These are phyloP conservation scores for Sporothrix luriei DNA, from an alignment of 2,329 filamentous ascomycete genomes.

Conservation along the genomic window DNA sequence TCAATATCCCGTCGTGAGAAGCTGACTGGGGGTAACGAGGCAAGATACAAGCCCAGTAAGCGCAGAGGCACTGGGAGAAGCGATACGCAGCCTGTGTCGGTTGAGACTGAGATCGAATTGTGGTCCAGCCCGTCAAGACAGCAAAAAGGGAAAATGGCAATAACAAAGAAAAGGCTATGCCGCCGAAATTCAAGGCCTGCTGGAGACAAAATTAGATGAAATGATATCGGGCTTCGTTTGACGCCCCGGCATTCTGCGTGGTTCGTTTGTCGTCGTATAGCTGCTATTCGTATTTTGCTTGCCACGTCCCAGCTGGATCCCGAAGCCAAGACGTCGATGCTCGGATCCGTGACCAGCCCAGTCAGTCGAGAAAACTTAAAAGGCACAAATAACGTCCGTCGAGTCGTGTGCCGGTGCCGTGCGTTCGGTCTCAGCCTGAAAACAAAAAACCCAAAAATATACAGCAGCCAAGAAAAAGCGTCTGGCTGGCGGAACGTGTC, in stretches of 20 bases:
- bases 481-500: slow-evolving; percentile 12
- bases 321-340: neutral
- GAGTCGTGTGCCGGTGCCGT: neutral
- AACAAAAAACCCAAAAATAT: neutral
- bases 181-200: slow-evolving; percentile 9
- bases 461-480: neutral
- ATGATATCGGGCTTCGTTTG: slow-evolving; percentile 18
- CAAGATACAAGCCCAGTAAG: neutral
- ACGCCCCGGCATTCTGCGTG: slow-evolving; percentile 16
- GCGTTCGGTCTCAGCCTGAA: neutral
- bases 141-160: neutral
- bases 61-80: neutral
- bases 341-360: neutral
- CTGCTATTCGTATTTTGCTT: neutral
- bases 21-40: neutral
- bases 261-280: neutral
- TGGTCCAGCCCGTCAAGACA: no score
- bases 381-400: slow-evolving; percentile 4
- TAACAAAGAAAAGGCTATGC: neutral
- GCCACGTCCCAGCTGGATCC: neutral
- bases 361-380: neutral
- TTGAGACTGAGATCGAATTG: neutral
- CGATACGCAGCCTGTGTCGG: neutral
- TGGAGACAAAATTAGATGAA: slow-evolving; percentile 7
- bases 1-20: neutral